Base-by-base conservation (phyloP, 345 rosid genomes). In the Hibiscus trionum region DNA sequence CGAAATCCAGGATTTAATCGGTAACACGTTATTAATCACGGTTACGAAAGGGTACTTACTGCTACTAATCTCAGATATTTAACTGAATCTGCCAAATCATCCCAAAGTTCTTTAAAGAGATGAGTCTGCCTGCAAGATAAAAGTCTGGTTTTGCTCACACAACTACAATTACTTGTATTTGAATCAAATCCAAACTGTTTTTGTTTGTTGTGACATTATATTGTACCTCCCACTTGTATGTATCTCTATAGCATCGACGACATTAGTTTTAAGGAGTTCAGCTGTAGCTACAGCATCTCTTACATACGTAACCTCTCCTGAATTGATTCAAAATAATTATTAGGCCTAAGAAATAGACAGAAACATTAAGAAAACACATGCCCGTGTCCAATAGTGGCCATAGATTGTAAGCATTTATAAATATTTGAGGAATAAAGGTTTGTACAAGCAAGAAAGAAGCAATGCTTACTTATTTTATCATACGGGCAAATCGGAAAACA, bases 401-500 rank as follows among this genome's bases (percentile, higher is more conserved):
- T n/a, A 8, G 47, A 35, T 12, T 6, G 64, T 58, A 35, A 16
- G 52, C 17, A 8, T 62, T 66, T 55, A 68, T 4, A 29, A 50
- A 52, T n/a, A 3, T n/a, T 7, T 5, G 21, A 46, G 11, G 52
- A 44, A 56, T 7, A 57, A 37, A 14, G 1, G 35, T 39, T 69
- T 33, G 35, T 16, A 5, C 66, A 31, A 61, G 14, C 26, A 10
- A 37, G 49, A 63, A 9, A 63, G 49, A 66, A 69, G n/a, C 21
- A 66, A 29, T 35, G 73, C 85, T 19, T 27, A 82, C 91, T 84
- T 73, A 85, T 87, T 78, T 82, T 84, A 80, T 87, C 86, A 44
- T 82, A 87, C 2, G 91, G 89, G 76, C 89, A 87, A 49, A 82
- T 73, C 4, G 89, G 89, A 72, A 82, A 79, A 81, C 91, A 87